These are phyloP conservation scores for Ceratocystis lukuohia DNA, from an alignment of 2,329 filamentous ascomycete species.

Conservation along the genomic window DNA sequence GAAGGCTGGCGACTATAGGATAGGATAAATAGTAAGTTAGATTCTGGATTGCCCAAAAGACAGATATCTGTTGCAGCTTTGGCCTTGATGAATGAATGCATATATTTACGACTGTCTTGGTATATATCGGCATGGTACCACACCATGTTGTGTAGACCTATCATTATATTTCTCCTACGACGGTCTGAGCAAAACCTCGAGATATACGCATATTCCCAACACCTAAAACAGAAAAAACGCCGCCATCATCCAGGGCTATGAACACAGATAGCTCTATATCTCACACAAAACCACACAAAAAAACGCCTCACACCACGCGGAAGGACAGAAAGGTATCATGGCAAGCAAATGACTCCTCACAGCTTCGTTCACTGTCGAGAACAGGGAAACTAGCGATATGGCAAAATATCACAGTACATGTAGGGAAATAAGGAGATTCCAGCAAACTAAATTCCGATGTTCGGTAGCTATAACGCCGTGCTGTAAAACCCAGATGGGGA, in stretches of 20 bases:
- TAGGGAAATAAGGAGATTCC: not conserved
- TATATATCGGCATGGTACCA: not conserved
- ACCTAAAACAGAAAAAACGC: no score
- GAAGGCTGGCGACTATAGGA: no score
- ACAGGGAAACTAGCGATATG: not conserved
- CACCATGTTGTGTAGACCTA: not conserved
- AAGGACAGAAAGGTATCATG: not conserved
- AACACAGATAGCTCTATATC: no score
- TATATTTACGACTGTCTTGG: conserved; percentile 22
- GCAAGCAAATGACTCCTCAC: not conserved
- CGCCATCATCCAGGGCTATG: no score
- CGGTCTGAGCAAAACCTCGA: no score
- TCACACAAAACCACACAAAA: not conserved
- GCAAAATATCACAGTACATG: not conserved
- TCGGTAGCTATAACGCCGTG: not conserved
- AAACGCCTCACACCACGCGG: not conserved
- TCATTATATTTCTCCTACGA: no score
- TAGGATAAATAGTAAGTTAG: not conserved
- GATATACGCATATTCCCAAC: no score
- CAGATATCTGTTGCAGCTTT: not conserved
- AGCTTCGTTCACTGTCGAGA: not conserved
- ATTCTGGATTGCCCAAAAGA: not conserved
- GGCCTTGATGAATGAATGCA: conserved; percentile 19
- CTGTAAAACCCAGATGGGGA: not conserved
- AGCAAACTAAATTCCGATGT: not conserved